Conservation (phyloP, 345 rosid species). For the Eucalyptus guilfoylei region DNA sequence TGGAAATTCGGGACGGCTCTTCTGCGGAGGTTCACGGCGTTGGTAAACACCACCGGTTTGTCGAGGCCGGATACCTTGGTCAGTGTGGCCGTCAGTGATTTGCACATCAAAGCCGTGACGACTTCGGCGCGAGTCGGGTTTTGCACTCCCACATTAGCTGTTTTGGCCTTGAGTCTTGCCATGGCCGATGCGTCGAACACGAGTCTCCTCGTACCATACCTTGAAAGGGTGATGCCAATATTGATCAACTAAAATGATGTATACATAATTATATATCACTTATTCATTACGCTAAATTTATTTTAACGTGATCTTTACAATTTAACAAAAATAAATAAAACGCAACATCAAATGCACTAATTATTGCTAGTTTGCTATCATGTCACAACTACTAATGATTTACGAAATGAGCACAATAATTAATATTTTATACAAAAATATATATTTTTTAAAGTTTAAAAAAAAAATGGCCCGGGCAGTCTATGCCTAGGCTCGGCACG, state of each 20-base stretch:
- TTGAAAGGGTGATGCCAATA: neutral
- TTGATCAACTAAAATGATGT: neutral
- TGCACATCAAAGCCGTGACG: constrained; percentile 1
- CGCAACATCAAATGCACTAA: neutral
- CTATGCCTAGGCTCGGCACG: too few species aligned
- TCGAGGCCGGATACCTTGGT: neutral
- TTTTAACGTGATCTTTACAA: too few species aligned
- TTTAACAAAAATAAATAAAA: too few species aligned
- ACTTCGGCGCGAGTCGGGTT: constrained; percentile 6
- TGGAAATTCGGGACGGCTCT: neutral
- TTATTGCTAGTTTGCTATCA: too few species aligned
- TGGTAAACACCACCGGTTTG: neutral
- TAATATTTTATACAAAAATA: too few species aligned
- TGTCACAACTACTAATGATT: neutral
- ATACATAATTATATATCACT: neutral
- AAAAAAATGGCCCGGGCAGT: too few species aligned
- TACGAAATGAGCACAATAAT: too few species aligned
- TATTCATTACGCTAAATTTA: neutral
- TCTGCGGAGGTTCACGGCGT: neutral
- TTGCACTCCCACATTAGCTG: neutral
- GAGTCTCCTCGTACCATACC: too few species aligned
- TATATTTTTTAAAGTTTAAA: too few species aligned
- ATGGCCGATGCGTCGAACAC: too few species aligned
- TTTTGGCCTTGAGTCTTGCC: neutral
- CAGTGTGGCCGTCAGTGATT: neutral